Evolutionary conservation across 2,329 filamentous ascomycete genomes (phyloP).

Genomic region (Penicillium janthinellum): DNA sequence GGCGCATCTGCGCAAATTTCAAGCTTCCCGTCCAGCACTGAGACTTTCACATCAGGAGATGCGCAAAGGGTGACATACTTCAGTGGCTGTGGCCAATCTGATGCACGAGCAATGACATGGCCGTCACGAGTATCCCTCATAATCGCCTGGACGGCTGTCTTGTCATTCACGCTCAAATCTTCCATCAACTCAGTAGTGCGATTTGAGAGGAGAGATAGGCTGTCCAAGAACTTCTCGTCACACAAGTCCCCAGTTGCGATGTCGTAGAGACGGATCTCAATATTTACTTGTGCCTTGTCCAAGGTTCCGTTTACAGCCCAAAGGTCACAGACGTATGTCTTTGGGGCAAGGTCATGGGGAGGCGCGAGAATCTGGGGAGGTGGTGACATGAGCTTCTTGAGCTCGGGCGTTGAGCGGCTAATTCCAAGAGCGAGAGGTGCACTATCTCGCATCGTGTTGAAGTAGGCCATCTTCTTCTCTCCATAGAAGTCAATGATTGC

Average conservation of each 20-base stretch:
- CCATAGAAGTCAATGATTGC: constrained; percentile 9
- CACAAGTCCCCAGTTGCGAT: background rate
- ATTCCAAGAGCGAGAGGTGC: background rate
- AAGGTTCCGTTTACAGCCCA: background rate
- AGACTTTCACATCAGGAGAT: background rate
- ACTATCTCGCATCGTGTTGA: background rate
- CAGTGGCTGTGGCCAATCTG: background rate
- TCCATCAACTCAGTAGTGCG: background rate
- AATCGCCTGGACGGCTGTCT: background rate
- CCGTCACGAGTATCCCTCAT: background rate
- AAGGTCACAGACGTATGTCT: background rate
- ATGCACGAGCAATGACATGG: background rate
- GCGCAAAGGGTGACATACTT: background rate
- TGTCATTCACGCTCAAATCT: background rate
- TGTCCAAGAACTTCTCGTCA: background rate
- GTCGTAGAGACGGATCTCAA: background rate
- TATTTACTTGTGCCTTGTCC: background rate
- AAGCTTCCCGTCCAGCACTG: background rate
- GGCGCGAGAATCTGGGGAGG: background rate
- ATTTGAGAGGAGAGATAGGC: background rate
- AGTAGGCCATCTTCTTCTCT: constrained; percentile 6
- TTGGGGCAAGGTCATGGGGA: background rate
- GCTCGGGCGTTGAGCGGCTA: background rate
- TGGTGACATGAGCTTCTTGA: background rate
- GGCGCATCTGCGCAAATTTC: background rate